phyloP scores from a whole-genome alignment of 352 stramenopile genomes.

The Globisporangium barbulae region DNA sequence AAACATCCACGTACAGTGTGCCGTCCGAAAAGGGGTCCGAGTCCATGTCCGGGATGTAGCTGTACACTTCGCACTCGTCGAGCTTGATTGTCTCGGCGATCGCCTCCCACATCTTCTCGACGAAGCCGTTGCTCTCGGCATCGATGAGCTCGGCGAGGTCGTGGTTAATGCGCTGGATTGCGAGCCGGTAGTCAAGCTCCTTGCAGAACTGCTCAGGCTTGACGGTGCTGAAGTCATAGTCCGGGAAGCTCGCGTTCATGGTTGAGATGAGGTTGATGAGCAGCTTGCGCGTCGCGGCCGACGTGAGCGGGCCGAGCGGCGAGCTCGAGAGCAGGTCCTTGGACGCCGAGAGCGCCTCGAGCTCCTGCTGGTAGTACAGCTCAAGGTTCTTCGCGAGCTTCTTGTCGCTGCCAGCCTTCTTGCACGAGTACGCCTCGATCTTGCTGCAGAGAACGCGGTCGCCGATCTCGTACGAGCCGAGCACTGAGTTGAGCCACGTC shows the following conservation, averaged over 20 bases:
- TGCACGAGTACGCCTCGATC: constrained; percentile 92
- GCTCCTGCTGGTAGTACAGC: constrained; percentile 82
- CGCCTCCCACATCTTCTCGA: constrained; percentile 97
- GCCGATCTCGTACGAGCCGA: constrained; percentile 82
- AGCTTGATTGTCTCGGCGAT: constrained; percentile 84
- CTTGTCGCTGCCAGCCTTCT: constrained; percentile 91
- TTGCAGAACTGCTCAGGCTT: constrained; percentile 90
- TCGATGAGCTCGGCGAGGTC: constrained; percentile 91
- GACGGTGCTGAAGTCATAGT: constrained; percentile 91
- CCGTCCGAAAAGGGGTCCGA: constrained; percentile 91
- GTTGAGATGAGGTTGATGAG: constrained; percentile 93
- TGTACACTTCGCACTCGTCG: constrained; percentile 91
- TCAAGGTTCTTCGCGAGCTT: constrained; percentile 89
- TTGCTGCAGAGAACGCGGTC: constrained; percentile 87
- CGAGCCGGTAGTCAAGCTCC: constrained; percentile 80
- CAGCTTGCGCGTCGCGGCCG: constrained; percentile 80
- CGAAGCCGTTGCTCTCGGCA: constrained; percentile 97
- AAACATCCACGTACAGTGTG: constrained; percentile 49
- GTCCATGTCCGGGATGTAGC: constrained; percentile 93
- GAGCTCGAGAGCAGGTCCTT: constrained; percentile 63
- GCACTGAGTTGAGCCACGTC: constrained; percentile 87
- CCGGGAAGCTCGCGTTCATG: constrained; percentile 93
- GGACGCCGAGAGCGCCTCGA: constrained; percentile 37
- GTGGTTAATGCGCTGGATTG: constrained; percentile 87
- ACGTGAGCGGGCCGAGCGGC: constrained; percentile 74